A percentile compares a stretch with the other conserved stretches of the same genome.
These are phyloP conservation scores for Mortierella sp. DNA, from an alignment of 371 early-diverging fungal genomes.

Conservation along the genomic window DNA sequence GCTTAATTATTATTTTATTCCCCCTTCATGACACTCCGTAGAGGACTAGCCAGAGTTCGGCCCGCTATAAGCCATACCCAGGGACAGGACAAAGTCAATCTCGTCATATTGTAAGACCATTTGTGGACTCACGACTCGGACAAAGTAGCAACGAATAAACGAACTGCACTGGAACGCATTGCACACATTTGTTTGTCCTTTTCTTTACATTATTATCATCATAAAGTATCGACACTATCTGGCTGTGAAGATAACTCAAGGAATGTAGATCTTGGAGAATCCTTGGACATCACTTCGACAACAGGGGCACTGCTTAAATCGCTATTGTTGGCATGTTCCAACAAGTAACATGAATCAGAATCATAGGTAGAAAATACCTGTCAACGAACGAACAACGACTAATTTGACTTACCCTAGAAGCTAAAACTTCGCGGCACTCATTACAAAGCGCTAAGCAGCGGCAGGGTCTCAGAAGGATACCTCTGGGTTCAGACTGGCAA, in stretches of 20 bases:
- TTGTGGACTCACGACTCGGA: slow-evolving; percentile 21
- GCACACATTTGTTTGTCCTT: background rate
- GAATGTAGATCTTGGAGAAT: slow-evolving; percentile 50
- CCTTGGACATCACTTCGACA: slow-evolving; percentile 57
- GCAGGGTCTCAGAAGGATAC: slow-evolving; percentile 54
- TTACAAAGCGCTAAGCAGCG: slow-evolving; percentile 59
- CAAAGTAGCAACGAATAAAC: slow-evolving; percentile 7
- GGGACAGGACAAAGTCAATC: slow-evolving; percentile 1
- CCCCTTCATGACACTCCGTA: background rate
- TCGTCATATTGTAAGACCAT: slow-evolving; percentile 14
- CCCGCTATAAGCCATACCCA: slow-evolving; percentile 21
- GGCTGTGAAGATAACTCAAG: slow-evolving; percentile 13
- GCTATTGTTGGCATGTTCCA: slow-evolving; percentile 12
- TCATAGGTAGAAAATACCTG: background rate
- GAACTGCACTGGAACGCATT: background rate
- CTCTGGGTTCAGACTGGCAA: slow-evolving; percentile 55
- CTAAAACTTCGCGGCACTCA: slow-evolving; percentile 57
- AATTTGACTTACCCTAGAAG: slow-evolving; percentile 37
- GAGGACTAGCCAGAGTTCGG: slow-evolving; percentile 13
- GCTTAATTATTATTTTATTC: background rate
- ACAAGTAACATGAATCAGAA: background rate
- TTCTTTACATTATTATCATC: background rate
- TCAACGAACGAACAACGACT: background rate
- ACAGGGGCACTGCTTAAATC: slow-evolving; percentile 59
- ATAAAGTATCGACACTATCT: background rate